These are phyloP conservation scores for Volvariella surrecta DNA, from an alignment of 1,284 basidiomycete genomes.

Conservation along the genomic window DNA sequence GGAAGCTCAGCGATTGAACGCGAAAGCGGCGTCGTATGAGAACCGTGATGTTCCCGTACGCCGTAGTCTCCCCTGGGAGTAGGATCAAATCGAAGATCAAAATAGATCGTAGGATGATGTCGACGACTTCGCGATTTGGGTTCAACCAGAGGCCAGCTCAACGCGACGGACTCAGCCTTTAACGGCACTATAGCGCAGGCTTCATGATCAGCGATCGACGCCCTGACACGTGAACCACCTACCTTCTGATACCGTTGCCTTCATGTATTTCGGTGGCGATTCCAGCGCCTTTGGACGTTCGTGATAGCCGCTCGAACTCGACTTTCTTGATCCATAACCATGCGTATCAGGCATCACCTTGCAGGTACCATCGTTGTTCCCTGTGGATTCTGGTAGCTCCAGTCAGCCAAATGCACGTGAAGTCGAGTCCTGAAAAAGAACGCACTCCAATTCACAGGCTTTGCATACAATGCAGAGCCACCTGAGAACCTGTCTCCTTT, in stretches of 20 bases:
- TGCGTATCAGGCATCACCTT: background rate
- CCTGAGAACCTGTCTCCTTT: constrained; percentile 11
- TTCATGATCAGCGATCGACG: background rate
- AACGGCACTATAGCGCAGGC: constrained; percentile 13
- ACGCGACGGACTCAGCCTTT: constrained; percentile 18
- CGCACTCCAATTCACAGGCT: constrained; percentile 14
- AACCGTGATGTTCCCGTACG: constrained; percentile 13
- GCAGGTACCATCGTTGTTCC: background rate
- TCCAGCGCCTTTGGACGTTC: background rate
- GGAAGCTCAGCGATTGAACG: constrained; percentile 14
- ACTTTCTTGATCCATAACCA: background rate
- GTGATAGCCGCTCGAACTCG: background rate
- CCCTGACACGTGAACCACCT: background rate
- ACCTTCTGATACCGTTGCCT: constrained; percentile 19
- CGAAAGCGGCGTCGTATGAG: constrained; percentile 13
- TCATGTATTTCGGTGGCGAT: constrained; percentile 15
- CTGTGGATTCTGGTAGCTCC: background rate
- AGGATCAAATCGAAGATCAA: constrained; percentile 27
- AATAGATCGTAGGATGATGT: constrained; percentile 19
- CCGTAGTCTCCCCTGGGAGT: constrained; percentile 12
- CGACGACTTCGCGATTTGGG: constrained; percentile 13
- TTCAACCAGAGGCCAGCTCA: constrained; percentile 26
- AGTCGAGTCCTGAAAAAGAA: background rate
- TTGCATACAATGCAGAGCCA: constrained; percentile 7
- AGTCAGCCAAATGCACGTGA: background rate